Evolutionary conservation across 768 basidiomycete species (phyloP).

Genomic region (Termitomyces sp.): DNA sequence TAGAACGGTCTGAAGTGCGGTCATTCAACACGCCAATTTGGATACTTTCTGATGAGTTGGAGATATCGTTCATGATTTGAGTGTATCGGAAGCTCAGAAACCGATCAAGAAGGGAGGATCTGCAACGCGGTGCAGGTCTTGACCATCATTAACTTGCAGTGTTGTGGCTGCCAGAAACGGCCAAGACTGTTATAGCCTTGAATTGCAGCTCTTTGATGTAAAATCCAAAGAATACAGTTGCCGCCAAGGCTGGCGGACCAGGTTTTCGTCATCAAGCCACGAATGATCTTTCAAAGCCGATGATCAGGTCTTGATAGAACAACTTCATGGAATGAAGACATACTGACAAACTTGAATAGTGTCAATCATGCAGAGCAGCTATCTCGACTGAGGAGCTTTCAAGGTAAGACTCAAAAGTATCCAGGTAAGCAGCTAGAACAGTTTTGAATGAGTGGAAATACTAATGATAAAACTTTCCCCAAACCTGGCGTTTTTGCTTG

Average conservation of each 20-base stretch:
- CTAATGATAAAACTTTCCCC: slow-evolving; percentile 7
- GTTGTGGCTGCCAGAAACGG: background rate
- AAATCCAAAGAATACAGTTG: background rate
- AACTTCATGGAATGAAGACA: background rate
- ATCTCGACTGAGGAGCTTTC: slow-evolving; percentile 55
- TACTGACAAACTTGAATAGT: background rate
- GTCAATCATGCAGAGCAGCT: slow-evolving; percentile 56
- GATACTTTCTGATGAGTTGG: background rate
- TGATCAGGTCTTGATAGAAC: background rate
- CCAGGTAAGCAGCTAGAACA: slow-evolving; percentile 45
- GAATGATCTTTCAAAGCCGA: background rate
- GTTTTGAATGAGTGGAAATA: background rate
- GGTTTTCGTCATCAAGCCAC: background rate
- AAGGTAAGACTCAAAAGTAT: slow-evolving; percentile 56
- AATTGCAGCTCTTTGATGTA: background rate
- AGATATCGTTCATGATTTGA: background rate
- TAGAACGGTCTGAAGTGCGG: no score
- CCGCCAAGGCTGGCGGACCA: background rate
- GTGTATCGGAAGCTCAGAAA: background rate
- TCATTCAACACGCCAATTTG: background rate
- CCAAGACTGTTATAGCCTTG: no score
- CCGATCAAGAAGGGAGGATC: background rate
- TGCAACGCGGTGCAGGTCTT: background rate
- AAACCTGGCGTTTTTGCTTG: slow-evolving; percentile 46
- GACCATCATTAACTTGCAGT: background rate